Evolutionary conservation across 495 filamentous ascomycete species (phyloP), one percentile per base, ranked within the genome.

Genomic region (Aspergillus funiculosus): DNA sequence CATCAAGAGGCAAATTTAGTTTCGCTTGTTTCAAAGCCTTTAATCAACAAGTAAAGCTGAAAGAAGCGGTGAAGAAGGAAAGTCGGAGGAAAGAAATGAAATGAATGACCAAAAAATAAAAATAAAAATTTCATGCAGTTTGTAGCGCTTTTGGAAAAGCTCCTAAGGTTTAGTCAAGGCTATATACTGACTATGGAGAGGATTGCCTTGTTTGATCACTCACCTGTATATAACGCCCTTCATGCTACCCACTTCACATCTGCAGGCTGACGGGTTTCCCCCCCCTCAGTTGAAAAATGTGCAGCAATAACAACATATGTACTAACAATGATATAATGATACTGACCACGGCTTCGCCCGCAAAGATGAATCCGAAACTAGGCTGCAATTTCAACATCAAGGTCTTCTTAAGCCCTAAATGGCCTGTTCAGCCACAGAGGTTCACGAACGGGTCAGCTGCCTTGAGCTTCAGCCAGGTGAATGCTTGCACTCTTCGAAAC

Each of bases 11-110:
- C 29, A 27, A 25, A 32, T 30, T 30, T 50, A 50, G 47, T 51
- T 31, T 30, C 52, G 35, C 52, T 46, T 44, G 34, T 55, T 53
- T 43, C 49, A 53, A 39, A 18, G 20, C 35, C 38, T 11, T 29
- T 28, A 30, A 42, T 14, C 36, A 27, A 29, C 14, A 39, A 48
- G 42, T 19, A 37, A 38, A n/a, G 29, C 22, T 19, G 6, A 44
- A 57, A 56, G 50, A 30, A 54, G 54, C 54, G 54, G 54, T 55
- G 54, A 52, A 43, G 50, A 39, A 37, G 25, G 14, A 13, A 15
- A 27, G 41, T 18, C 14, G 21, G 30, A 38, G 31, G 18, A 34
- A 35, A 26, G 15, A 19, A 42, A 44, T 30, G 34, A 35, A 38
- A 39, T 21, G 39, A 19, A 18, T 19, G 39, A 1, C 26, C 14